A percentile compares a stretch with the other conserved stretches of the same genome.
Evolutionary conservation across 1,284 basidiomycete species (phyloP).

Genomic region (Apiotrichum porosum): DNA sequence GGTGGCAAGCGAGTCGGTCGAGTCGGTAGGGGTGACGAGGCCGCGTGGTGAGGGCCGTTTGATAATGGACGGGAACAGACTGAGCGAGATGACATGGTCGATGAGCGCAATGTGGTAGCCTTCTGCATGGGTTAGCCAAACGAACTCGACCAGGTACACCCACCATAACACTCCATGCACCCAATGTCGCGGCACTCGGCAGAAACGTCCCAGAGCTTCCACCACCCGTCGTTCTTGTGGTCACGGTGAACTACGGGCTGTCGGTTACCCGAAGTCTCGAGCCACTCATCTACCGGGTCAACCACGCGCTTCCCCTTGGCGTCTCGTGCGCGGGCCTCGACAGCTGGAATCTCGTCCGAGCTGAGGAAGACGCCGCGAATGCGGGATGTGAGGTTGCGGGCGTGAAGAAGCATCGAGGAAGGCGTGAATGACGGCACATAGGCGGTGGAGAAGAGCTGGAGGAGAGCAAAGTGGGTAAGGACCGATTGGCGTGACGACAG

Average conservation of each 20-base stretch:
- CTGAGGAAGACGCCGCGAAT: conserved; percentile 17
- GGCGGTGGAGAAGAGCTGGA: conserved; percentile 29
- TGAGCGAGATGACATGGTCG: conserved; percentile 42
- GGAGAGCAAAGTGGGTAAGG: conserved; percentile 32
- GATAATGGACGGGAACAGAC: conserved; percentile 31
- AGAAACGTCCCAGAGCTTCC: conserved; percentile 43
- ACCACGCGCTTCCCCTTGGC: neutral
- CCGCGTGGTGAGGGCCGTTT: neutral
- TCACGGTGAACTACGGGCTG: conserved; percentile 1
- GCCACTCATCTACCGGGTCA: conserved; percentile 21
- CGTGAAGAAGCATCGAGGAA: conserved; percentile 20
- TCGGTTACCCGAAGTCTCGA: conserved; percentile 8
- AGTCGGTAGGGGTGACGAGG: conserved; percentile 4
- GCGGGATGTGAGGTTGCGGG: conserved; percentile 14
- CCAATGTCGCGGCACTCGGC: conserved; percentile 45
- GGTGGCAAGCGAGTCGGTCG: conserved; percentile 7
- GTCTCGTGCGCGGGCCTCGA: neutral
- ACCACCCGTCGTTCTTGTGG: conserved; percentile 25
- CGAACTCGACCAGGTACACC: conserved; percentile 9
- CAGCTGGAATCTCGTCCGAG: neutral
- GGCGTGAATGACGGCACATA: conserved; percentile 33
- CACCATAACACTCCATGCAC: conserved; percentile 45
- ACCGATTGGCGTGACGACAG: conserved; percentile 29
- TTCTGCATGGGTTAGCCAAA: conserved; percentile 21
- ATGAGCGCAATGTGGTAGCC: conserved; percentile 44